Evolutionary conservation across 2,329 filamentous ascomycete genomes (phyloP), one percentile per base, ranked within the genome.

Genomic region (Sporothrix dimorphospora): DNA sequence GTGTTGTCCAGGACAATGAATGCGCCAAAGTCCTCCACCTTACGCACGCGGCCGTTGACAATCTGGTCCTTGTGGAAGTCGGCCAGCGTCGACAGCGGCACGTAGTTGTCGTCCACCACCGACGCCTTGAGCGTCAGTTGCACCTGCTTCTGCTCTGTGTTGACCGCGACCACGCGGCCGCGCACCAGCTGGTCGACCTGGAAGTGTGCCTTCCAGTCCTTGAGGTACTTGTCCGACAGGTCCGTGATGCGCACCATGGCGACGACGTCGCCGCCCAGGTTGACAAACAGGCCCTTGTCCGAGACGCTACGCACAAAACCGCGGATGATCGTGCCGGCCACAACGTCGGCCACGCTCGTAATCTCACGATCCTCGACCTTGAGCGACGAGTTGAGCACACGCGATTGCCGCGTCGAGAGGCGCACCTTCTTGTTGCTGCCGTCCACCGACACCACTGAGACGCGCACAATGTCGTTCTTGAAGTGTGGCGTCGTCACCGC

Each of bases 181-280:
- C 92, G 94, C 70, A 99, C 94, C 6, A 99, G 86, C 81, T 98
- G 94, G 77, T 97, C 94, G 65, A 95, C 84, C 77, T 96, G 90
- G 82, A 95, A 98, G 59, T 91, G 85, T 47, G 92, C 89, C 83
- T 97, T 97, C 96, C 96, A 99, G 74, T 98, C 93, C 81, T 98
- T 98, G 77, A 99, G 83, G 80, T 91, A 99, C 8, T 89, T 88
- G 79, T 99, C 96, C 0, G 94, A 97, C 16, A 99, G 86, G 79
- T 98, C 94, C 11, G 92, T 89, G 70, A 98, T 91, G 76, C 93
- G 91, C 65, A 97, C 92, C 77, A 94, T 91, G 0, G 91, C 94
- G 67, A 92, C 92, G 21, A 97, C 86, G 74, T 91, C 89, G 21
- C 93, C 92, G 57, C 94, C 94, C 3, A 99, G 85, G 34, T 91